A percentile compares a stretch with the other conserved stretches of the same genome.
Conservation (phyloP, 1,139 yeast species). For the Geotrichum klebahnii region DNA sequence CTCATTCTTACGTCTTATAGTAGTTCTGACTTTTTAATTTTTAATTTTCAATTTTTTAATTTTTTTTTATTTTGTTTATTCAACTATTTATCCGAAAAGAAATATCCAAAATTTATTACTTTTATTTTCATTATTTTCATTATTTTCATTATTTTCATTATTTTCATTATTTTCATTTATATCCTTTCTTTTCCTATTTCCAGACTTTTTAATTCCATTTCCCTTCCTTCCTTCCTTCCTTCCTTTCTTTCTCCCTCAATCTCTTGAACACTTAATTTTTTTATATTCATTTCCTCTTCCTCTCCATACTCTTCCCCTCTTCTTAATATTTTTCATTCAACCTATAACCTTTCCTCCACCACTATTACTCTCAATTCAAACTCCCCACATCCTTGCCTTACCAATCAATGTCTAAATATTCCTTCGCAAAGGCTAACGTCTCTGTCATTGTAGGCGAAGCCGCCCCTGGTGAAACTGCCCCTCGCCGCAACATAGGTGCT, state of each 20-base stretch:
- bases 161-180: background rate
- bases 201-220: background rate
- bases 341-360: background rate
- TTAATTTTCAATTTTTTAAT: too few relatives aligned
- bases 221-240: slow-evolving; percentile 3
- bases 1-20: too few relatives aligned
- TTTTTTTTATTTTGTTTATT: too few relatives aligned
- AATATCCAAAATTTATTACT: too few relatives aligned
- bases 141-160: too few relatives aligned
- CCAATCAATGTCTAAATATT: background rate
- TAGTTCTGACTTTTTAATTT: too few relatives aligned
- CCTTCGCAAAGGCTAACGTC: slow-evolving; percentile 6
- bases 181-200: slow-evolving; percentile 1
- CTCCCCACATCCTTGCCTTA: background rate
- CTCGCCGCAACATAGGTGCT: slow-evolving; percentile 67
- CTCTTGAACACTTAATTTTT: slow-evolving; percentile 28
- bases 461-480: slow-evolving; percentile 83
- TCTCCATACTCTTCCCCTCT: background rate
- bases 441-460: slow-evolving; percentile 75
- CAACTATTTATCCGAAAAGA: too few relatives aligned
- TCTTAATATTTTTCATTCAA: background rate
- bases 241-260: background rate
- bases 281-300: slow-evolving; percentile 36
- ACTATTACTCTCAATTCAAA: background rate
- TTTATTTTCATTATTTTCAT: too few relatives aligned